Evolutionary conservation across 1,139 yeast species (phyloP), one percentile per base, ranked within the genome.

Genomic region (Protomyces pachydermus): DNA sequence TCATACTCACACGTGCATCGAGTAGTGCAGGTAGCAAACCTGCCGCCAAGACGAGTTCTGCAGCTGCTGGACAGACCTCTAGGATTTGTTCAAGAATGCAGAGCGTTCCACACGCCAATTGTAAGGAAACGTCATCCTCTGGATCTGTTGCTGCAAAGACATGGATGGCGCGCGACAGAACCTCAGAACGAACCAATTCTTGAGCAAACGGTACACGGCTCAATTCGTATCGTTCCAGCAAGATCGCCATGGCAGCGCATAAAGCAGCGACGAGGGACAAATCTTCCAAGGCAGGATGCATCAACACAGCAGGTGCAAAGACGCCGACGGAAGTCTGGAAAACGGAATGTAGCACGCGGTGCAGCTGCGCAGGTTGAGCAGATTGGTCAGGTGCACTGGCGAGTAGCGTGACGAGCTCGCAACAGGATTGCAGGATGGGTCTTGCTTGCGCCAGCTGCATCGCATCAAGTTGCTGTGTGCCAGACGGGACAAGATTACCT

Each of bases 101-200:
- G 25, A 42, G 20, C 14, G 48, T 20, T 10, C 23, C 48, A 42
- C 48, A 42, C 14, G 48, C 48, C 5, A 18, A 10, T n/a, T 42
- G 20, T 5, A 42, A 20, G 12, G 48, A 42, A 16, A 6, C 48
- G 23, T n/a, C 23, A 12, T 42, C 18, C 14, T 42, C 48, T 42
- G 48, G 48, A 20, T 42, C 48, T 18, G 25, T 10, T 10, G 48
- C 20, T 10, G 48, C 48, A n/a, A 58, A 58, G 12, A 52, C 34
- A 3, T 39, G 34, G 3, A 52, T 25, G 35, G 46, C 18, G 14
- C 45, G 52, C n/a, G 42, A 38, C 3, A 39, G 8, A 10, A 34
- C 34, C n/a, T 52, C 42, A 10, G 56, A 38, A 18, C 48, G 62
- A 8, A 51, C 25, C 28, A 58, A 12, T 8, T 58, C 62, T 20